A percentile compares a stretch with the other conserved stretches of the same genome.
phyloP scores from a whole-genome alignment of 148 eudicot species.

The Chenopodium quinoa region DNA sequence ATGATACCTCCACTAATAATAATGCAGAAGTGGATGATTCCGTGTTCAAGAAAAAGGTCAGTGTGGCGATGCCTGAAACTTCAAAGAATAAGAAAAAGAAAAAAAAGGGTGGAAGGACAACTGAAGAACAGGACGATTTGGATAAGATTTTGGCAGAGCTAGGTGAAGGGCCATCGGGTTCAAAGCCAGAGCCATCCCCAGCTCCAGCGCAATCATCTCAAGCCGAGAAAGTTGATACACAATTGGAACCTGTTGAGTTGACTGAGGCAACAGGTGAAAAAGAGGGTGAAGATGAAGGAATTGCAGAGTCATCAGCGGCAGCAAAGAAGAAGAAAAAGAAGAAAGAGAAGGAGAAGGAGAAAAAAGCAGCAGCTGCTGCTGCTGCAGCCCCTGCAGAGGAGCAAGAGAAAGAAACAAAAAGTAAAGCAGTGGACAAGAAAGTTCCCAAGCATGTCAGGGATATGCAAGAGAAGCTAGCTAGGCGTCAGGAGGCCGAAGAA shows the following conservation, averaged over 20 bases:
- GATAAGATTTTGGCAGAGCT: slow-evolving; percentile 81
- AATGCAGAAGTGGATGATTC: slow-evolving; percentile 29
- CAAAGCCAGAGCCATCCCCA: slow-evolving; percentile 37
- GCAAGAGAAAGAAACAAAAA: slow-evolving; percentile 44
- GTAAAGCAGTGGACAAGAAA: slow-evolving; percentile 65
- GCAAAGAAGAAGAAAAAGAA: slow-evolving; percentile 88
- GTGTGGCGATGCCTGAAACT: slow-evolving; percentile 40
- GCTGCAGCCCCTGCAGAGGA: slow-evolving; percentile 32
- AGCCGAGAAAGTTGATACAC: slow-evolving; percentile 42
- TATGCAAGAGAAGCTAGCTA: slow-evolving; percentile 89
- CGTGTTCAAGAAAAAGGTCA: slow-evolving; percentile 31
- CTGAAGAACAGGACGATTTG: slow-evolving; percentile 78
- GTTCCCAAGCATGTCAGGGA: slow-evolving; percentile 79
- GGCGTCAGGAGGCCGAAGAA: slow-evolving; percentile 71
- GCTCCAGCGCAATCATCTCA: slow-evolving; percentile 27
- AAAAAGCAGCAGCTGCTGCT: slow-evolving; percentile 39
- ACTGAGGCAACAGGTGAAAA: slow-evolving; percentile 48
- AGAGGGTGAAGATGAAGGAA: slow-evolving; percentile 55
- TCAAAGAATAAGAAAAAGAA: slow-evolving; percentile 83
- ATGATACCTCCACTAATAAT: slow-evolving; percentile 4
- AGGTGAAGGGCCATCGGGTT: slow-evolving; percentile 51
- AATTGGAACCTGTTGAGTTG: slow-evolving; percentile 37
- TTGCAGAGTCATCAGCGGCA: slow-evolving; percentile 51
- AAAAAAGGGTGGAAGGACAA: slow-evolving; percentile 72
- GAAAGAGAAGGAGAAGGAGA: slow-evolving; percentile 56